Evolutionary conservation across 129 eudicot species (phyloP).

Genomic region (Flaveria sonorensis): DNA sequence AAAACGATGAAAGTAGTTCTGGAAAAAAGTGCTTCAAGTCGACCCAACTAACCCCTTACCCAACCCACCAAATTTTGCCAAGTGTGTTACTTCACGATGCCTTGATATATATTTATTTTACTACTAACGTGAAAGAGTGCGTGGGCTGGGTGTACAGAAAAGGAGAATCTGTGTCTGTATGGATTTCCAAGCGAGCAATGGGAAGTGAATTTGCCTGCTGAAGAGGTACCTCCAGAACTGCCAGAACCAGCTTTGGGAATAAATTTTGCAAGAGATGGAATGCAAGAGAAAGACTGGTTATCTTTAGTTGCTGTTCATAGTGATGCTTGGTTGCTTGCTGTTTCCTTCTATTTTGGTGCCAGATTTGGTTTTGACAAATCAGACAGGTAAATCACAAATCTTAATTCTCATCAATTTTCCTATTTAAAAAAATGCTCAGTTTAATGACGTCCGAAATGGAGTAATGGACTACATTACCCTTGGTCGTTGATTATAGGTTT

Average conservation of each 20-base stretch:
- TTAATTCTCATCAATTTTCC: not conserved
- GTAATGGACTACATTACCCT: not conserved
- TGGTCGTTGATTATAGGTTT: not conserved
- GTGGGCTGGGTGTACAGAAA: constrained; percentile 33
- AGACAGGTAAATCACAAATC: constrained; percentile 28
- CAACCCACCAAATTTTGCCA: not conserved
- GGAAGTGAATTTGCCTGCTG: constrained; percentile 74
- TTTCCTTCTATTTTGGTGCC: constrained; percentile 62
- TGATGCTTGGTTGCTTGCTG: constrained; percentile 54
- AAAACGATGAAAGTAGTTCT: not conserved
- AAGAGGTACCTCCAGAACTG: constrained; percentile 76
- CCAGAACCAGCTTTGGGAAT: constrained; percentile 67
- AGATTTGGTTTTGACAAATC: constrained; percentile 44
- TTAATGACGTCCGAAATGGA: not conserved
- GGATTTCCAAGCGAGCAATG: constrained; percentile 63
- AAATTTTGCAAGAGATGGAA: constrained; percentile 65
- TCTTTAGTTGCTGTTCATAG: constrained; percentile 64
- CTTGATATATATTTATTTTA: not conserved
- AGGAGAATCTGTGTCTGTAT: constrained; percentile 60
- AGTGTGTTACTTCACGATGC: not conserved
- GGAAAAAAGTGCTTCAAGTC: not conserved
- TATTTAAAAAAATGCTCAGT: not conserved
- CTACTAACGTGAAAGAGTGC: not conserved
- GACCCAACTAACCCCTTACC: not conserved
- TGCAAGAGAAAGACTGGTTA: constrained; percentile 62